Percentiles rank a stretch among this genome's conserved stretches.
These are phyloP conservation scores for Pestalotiopsis sp. DNA, from an alignment of 2,329 filamentous ascomycete species.

Conservation along the genomic window DNA sequence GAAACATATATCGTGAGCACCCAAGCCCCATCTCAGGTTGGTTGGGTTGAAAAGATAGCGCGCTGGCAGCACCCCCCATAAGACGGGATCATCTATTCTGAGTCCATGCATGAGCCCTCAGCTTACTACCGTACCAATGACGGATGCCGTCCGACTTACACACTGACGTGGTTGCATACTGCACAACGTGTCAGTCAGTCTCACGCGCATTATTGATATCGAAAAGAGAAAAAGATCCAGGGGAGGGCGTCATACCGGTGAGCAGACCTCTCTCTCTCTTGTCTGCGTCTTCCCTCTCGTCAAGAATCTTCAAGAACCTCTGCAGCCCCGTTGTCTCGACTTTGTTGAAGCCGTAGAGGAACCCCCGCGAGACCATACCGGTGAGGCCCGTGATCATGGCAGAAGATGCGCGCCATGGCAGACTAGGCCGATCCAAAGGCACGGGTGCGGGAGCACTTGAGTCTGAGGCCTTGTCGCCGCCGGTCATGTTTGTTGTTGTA, in stretches of 20 bases:
- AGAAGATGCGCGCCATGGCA: slow-evolving; percentile 76
- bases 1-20: slow-evolving; percentile 95
- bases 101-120: slow-evolving; percentile 24
- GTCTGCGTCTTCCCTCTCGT: slow-evolving; percentile 68
- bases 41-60: slow-evolving; percentile 71
- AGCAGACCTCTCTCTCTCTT: slow-evolving; percentile 76
- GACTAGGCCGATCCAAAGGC: slow-evolving; percentile 50
- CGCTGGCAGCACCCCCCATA: slow-evolving; percentile 87
- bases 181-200: slow-evolving; percentile 11
- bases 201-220: slow-evolving; percentile 16
- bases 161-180: slow-evolving; percentile 88
- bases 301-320: slow-evolving; percentile 73
- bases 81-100: slow-evolving; percentile 90
- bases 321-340: slow-evolving; percentile 79
- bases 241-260: slow-evolving; percentile 62
- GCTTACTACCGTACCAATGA: slow-evolving; percentile 16
- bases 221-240: slow-evolving; percentile 4
- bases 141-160: slow-evolving; percentile 62
- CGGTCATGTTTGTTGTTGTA: slow-evolving; percentile 4
- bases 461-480: not conserved
- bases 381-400: slow-evolving; percentile 74
- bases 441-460: not conserved
- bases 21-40: slow-evolving; percentile 86
- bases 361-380: slow-evolving; percentile 70
- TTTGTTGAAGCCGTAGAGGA: slow-evolving; percentile 74